A percentile compares a stretch with the other conserved stretches of the same genome.
Conservation (phyloP, 306 rosid genomes). For the Gillenia trifoliata region DNA sequence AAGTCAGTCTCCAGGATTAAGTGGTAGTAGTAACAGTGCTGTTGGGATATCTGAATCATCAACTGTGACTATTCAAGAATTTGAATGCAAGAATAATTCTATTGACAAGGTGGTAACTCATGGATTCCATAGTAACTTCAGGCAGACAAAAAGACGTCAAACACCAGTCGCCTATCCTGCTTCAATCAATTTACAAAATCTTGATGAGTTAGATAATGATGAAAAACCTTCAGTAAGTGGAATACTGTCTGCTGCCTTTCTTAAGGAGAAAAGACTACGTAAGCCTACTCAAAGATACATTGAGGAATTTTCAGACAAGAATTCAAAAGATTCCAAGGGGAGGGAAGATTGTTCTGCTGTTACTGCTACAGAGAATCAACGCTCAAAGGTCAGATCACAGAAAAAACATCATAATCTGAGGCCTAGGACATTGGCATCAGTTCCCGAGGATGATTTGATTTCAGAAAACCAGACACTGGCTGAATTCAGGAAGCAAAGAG, state of each 20-base stretch:
- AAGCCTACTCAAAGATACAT: slow-evolving; percentile 75
- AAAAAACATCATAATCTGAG: slow-evolving; percentile 30
- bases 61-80: slow-evolving; percentile 46
- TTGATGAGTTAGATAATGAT: slow-evolving; percentile 38
- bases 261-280: slow-evolving; percentile 66
- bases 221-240: slow-evolving; percentile 32
- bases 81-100: slow-evolving; percentile 48
- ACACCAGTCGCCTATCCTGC: slow-evolving; percentile 39
- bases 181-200: slow-evolving; percentile 37
- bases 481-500: slow-evolving; percentile 37
- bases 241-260: slow-evolving; percentile 31
- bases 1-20: slow-evolving; percentile 70
- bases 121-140: slow-evolving; percentile 38
- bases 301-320: slow-evolving; percentile 59
- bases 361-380: slow-evolving; percentile 36
- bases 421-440: slow-evolving; percentile 38
- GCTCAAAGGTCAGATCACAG: slow-evolving; percentile 23
- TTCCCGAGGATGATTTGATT: slow-evolving; percentile 36
- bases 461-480: slow-evolving; percentile 38
- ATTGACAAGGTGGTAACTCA: slow-evolving; percentile 32
- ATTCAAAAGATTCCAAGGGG: slow-evolving; percentile 31
- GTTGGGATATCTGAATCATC: slow-evolving; percentile 63
- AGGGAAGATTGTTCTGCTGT: slow-evolving; percentile 33
- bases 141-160: slow-evolving; percentile 44
- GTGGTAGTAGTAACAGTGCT: slow-evolving; percentile 65